These are phyloP conservation scores for Massariosphaeria phaeospora DNA, from an alignment of 495 filamentous ascomycete genomes.

Conservation along the genomic window DNA sequence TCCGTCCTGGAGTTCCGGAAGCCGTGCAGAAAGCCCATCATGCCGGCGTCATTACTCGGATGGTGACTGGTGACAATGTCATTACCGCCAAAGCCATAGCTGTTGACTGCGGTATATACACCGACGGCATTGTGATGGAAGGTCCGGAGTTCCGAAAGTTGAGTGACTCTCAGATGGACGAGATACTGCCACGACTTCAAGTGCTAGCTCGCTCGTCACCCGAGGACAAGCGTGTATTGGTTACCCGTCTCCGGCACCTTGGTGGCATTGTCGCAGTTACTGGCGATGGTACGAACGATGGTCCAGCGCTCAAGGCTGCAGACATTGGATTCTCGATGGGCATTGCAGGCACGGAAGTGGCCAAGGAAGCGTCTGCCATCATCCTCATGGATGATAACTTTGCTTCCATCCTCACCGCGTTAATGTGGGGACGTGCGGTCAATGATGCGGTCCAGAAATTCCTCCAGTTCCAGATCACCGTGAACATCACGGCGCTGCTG, in stretches of 20 bases:
- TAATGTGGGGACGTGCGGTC: slow-evolving; percentile 86
- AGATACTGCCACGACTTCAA: slow-evolving; percentile 67
- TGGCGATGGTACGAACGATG: slow-evolving; percentile 87
- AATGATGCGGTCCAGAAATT: slow-evolving; percentile 91
- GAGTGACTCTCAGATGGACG: slow-evolving; percentile 63
- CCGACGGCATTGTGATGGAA: slow-evolving; percentile 72
- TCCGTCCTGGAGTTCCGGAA: slow-evolving; percentile 71
- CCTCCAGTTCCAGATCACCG: slow-evolving; percentile 85
- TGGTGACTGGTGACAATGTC: slow-evolving; percentile 88
- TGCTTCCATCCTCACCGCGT: slow-evolving; percentile 77
- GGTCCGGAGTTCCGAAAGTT: slow-evolving; percentile 78
- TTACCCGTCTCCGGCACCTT: slow-evolving; percentile 64
- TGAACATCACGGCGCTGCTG: slow-evolving; percentile 82
- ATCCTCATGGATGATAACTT: slow-evolving; percentile 93
- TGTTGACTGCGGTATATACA: slow-evolving; percentile 75
- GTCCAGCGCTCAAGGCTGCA: slow-evolving; percentile 75
- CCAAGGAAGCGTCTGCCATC: slow-evolving; percentile 87
- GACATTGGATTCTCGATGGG: slow-evolving; percentile 94
- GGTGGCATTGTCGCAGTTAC: slow-evolving; percentile 83
- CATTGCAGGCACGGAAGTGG: slow-evolving; percentile 86
- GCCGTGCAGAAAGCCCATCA: slow-evolving; percentile 69
- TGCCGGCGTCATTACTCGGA: slow-evolving; percentile 79
- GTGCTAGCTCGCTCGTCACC: slow-evolving; percentile 83
- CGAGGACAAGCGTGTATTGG: slow-evolving; percentile 80
- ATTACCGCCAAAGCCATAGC: slow-evolving; percentile 80